Percentiles rank a stretch among this genome's conserved stretches.
Conservation (phyloP, 1,284 basidiomycete species). For the Pseudozyma thailandica region DNA sequence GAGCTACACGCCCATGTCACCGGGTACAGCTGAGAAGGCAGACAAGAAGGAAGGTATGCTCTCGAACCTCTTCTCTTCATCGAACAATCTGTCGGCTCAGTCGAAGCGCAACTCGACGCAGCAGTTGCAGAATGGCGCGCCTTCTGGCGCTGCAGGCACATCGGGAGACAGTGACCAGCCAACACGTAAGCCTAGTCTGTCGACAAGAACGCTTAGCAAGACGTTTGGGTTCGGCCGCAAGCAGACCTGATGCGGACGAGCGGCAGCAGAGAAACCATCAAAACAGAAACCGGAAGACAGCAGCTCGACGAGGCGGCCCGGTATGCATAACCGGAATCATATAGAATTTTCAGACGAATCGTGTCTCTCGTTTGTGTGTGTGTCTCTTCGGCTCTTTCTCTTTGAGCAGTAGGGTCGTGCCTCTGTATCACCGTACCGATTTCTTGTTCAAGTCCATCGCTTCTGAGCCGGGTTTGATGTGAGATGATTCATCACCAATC, state of each 20-base stretch:
- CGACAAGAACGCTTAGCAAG: constrained; percentile 37
- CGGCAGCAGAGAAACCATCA: background rate
- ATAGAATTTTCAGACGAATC: background rate
- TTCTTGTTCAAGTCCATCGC: no score
- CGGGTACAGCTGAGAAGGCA: constrained; percentile 18
- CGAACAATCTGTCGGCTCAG: constrained; percentile 16
- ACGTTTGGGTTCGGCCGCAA: constrained; percentile 50
- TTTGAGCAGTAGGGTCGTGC: background rate
- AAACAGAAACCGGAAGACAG: background rate
- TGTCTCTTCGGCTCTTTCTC: background rate
- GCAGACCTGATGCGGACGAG: constrained; percentile 10
- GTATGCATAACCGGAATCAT: background rate
- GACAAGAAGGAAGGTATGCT: constrained; percentile 44
- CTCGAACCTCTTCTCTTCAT: constrained; percentile 33
- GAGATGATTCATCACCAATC: no score
- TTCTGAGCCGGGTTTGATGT: no score
- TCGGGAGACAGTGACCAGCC: constrained; percentile 19
- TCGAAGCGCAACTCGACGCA: constrained; percentile 41
- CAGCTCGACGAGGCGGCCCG: background rate
- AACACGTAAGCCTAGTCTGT: constrained; percentile 41
- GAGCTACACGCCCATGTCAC: constrained; percentile 32
- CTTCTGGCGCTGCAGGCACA: constrained; percentile 4
- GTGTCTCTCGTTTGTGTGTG: background rate
- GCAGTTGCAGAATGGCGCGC: constrained; percentile 9
- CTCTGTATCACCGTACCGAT: no score